These are phyloP conservation scores for Colletotrichum filicis DNA, from an alignment of 2,329 filamentous ascomycete genomes.

Conservation along the genomic window DNA sequence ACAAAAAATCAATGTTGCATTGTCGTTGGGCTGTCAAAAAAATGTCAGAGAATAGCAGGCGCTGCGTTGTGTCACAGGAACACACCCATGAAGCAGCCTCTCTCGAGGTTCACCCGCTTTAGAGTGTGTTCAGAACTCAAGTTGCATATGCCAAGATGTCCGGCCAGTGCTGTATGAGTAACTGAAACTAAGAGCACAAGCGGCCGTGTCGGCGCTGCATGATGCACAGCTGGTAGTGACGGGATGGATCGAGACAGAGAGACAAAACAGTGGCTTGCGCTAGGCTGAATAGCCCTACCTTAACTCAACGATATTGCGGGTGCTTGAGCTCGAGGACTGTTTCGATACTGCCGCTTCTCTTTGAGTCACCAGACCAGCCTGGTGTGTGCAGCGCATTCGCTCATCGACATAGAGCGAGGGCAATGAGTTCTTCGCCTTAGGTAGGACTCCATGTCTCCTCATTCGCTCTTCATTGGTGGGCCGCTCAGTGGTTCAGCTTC, in stretches of 20 bases:
- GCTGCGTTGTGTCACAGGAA: background rate
- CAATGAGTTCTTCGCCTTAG: background rate
- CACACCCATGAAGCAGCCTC: background rate
- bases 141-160: background rate
- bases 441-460: background rate
- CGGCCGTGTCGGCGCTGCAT: background rate
- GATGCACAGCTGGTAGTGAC: background rate
- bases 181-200: background rate
- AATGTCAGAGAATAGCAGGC: background rate
- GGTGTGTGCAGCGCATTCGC: background rate
- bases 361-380: background rate
- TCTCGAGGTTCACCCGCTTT: conserved; percentile 1
- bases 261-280: conserved; percentile 16
- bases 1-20: background rate
- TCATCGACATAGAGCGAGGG: background rate
- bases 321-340: background rate
- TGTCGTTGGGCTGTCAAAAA: background rate
- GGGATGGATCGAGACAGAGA: conserved; percentile 5
- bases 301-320: background rate
- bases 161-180: background rate
- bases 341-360: background rate
- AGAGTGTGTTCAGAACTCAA: background rate
- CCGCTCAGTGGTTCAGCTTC: background rate
- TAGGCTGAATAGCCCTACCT: background rate
- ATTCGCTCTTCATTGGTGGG: background rate